Base-by-base conservation (phyloP, 805 yeast species). In the Schwanniomyces pseudopolymorphus region DNA sequence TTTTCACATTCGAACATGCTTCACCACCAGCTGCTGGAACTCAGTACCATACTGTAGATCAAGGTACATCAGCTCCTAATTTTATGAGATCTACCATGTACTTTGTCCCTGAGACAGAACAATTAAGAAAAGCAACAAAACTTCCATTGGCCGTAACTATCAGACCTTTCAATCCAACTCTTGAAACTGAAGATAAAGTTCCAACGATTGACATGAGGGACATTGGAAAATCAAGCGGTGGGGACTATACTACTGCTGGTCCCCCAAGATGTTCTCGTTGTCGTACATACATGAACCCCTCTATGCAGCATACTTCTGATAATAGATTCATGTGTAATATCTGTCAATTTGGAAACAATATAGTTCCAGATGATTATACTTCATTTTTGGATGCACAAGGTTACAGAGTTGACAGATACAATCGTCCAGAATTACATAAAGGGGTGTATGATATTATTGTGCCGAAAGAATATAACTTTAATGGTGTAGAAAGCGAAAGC, bases 201-300 rank as follows among this genome's bases (percentile, higher is more conserved):
- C 95, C 96, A 0, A 74, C 77, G 4, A 83, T 85, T 4, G 91
- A 88, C 59, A 78, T 80, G 69, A 67, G 74, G 20, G 59, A 59
- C 5, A 60, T 72, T 35, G 75, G 75, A 13, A 43, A 42, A 14
- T 48, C 51, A 3, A 62, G 52, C 5, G 40, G 39, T 35, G 43
- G 54, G 2, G 60, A 57, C 24, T 60, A 62, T 1, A 51, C 61
- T 38, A 75, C 69, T 42, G 56, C 61, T 20, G 89, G 89, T 0
- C 96, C 96, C 0, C 84, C 95, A 27, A 79, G 99, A 55, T 94
- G 99, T 67, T 79, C 81, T 54, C 84, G 98, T 51, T 94, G 99
- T 69, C 80, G 97, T 46, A 81, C 96, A 1, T 94, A 90, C 64
- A 75, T 90, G 51, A 94, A 92, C 61, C 95, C 97, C 3, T 79